Conservation (phyloP, 1,284 basidiomycete species). For the Neonothopanus nambi region DNA sequence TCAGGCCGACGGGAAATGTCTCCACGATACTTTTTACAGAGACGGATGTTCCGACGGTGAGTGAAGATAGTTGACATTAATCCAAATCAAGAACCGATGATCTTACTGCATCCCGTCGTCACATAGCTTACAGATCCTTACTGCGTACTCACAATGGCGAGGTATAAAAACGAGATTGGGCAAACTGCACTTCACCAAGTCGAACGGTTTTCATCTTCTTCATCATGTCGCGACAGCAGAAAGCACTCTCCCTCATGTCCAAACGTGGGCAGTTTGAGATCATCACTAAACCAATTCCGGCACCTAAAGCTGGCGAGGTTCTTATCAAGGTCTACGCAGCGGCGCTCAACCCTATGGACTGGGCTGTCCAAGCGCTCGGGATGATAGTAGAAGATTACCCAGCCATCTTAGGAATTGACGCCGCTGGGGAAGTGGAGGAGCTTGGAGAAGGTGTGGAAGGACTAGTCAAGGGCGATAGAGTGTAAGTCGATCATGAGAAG, state of each 20-base stretch:
- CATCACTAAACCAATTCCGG: slow-evolving; percentile 28
- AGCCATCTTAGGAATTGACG: slow-evolving; percentile 43
- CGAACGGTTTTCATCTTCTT: too few species aligned
- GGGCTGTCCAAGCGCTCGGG: slow-evolving; percentile 35
- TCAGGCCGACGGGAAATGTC: too few species aligned
- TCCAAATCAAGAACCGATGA: too few species aligned
- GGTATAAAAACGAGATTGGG: too few species aligned
- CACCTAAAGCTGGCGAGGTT: slow-evolving; percentile 38
- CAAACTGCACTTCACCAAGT: too few species aligned
- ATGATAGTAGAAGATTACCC: slow-evolving; percentile 31
- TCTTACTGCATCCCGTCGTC: too few species aligned
- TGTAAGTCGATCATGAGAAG: too few species aligned
- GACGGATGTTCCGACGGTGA: too few species aligned
- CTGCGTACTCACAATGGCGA: too few species aligned
- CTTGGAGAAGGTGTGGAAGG: slow-evolving; percentile 35
- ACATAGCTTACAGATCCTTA: too few species aligned
- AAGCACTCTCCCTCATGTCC: slow-evolving; percentile 1
- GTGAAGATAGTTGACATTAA: too few species aligned
- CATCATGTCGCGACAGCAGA: background rate
- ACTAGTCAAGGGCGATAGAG: slow-evolving; percentile 6
- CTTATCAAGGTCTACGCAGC: slow-evolving; percentile 42
- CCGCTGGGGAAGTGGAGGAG: slow-evolving; percentile 42
- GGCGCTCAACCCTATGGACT: slow-evolving; percentile 51
- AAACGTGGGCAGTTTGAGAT: slow-evolving; percentile 1
- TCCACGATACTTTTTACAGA: too few species aligned